phyloP scores from a whole-genome alignment of 1,284 basidiomycete species.

The Leccinum griseonigrum region DNA sequence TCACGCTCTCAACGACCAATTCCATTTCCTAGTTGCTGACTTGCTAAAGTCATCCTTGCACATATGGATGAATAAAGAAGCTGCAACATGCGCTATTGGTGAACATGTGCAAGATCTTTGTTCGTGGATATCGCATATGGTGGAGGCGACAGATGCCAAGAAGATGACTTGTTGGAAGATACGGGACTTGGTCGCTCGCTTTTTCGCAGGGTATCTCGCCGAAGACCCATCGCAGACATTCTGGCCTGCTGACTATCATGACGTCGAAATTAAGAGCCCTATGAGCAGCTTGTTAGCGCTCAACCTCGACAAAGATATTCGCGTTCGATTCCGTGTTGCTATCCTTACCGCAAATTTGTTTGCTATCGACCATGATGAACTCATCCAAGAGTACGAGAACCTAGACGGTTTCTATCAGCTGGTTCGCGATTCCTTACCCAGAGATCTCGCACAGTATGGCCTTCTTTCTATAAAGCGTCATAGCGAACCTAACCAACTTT shows the following conservation, averaged over 20 bases:
- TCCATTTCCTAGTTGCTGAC: constrained; percentile 56
- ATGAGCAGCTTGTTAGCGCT: constrained; percentile 50
- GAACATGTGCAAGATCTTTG: constrained; percentile 49
- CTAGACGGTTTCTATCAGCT: constrained; percentile 39
- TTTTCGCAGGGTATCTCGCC: constrained; percentile 65
- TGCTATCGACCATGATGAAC: constrained; percentile 29
- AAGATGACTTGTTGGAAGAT: constrained; percentile 63
- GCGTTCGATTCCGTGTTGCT: constrained; percentile 80
- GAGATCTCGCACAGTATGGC: constrained; percentile 48
- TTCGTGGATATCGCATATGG: constrained; percentile 48
- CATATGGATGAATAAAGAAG: constrained; percentile 56
- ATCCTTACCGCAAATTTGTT: constrained; percentile 63
- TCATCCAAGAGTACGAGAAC: constrained; percentile 22
- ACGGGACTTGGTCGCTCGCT: constrained; percentile 62
- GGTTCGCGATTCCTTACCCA: constrained; percentile 44
- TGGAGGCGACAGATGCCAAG: constrained; percentile 33
- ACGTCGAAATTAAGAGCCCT: constrained; percentile 39
- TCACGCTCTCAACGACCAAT: constrained; percentile 53
- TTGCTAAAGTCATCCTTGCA: constrained; percentile 65
- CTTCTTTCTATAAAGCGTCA: neutral
- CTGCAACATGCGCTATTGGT: constrained; percentile 39
- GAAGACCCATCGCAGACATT: constrained; percentile 56
- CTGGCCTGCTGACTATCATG: constrained; percentile 43
- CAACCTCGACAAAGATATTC: constrained; percentile 73
- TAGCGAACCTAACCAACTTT: constrained; percentile 5